phyloP scores from a whole-genome alignment of 2,329 filamentous ascomycete species.

The Drechslera avenae region DNA sequence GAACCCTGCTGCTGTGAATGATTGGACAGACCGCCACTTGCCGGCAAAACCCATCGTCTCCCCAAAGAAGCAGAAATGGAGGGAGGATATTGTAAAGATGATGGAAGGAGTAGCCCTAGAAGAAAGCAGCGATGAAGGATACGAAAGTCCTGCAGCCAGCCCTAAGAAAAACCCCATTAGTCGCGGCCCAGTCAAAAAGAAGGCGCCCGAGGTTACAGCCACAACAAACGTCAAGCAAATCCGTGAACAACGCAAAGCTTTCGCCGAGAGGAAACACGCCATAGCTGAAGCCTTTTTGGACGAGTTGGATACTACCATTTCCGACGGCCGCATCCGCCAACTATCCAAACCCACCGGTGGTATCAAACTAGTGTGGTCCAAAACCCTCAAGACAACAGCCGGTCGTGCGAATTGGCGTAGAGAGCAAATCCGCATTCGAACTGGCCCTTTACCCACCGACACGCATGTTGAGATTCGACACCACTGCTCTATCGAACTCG shows the following conservation, averaged over 20 bases:
- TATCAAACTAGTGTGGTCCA: constrained; percentile 73
- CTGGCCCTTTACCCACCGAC: constrained; percentile 29
- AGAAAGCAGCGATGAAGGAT: constrained; percentile 30
- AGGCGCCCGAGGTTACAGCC: not conserved
- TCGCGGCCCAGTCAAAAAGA: constrained; percentile 21
- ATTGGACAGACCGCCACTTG: constrained; percentile 45
- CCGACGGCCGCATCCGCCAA: constrained; percentile 62
- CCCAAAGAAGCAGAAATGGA: constrained; percentile 44
- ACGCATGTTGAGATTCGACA: constrained; percentile 54
- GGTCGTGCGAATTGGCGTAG: constrained; percentile 62
- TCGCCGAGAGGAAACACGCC: constrained; percentile 65
- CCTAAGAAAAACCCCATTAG: constrained; percentile 24
- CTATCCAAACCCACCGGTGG: constrained; percentile 70
- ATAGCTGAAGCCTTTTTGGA: constrained; percentile 68
- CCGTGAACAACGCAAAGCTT: constrained; percentile 57
- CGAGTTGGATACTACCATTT: constrained; percentile 71
- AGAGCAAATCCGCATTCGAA: constrained; percentile 49
- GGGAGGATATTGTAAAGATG: constrained; percentile 35
- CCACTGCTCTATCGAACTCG: constrained; percentile 81
- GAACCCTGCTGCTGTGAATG: constrained; percentile 44
- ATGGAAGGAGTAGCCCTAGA: constrained; percentile 33
- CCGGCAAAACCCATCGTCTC: constrained; percentile 44
- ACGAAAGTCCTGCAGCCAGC: constrained; percentile 28
- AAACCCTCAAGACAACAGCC: constrained; percentile 79
- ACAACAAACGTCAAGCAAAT: constrained; percentile 28